Base-by-base conservation (phyloP, 2,329 filamentous ascomycete species). In the Colletotrichum horii region DNA sequence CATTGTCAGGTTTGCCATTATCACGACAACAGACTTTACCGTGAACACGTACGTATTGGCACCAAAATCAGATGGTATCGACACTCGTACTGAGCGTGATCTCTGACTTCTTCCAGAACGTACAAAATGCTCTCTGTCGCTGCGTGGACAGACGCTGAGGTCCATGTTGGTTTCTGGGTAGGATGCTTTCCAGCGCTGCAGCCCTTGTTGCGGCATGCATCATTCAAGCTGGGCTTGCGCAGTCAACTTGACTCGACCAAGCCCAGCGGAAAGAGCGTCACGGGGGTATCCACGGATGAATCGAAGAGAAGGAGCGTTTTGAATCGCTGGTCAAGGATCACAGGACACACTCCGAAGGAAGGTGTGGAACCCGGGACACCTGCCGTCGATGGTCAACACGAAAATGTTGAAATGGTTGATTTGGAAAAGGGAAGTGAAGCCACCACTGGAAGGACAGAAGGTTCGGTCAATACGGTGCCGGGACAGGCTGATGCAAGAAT, bases 91-190 rank as follows among this genome's bases (percentile, higher is more conserved):
- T 24, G 9, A 43, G 8, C 3, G 3, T 55, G 5, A 12, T 6
- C 8, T 15, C 66, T 61, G 14, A 62, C 67, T 12, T 32, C 11
- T 16, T 19, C 11, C 28, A 85, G 84, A 32, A 87, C 85, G 4
- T 84, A 82, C 76, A 81, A 83, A 22, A 85, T 87, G 79, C 77
- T 81, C 16, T 82, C 77, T 8, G 80, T 83, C n/a, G 81, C 79
- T 34, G 78, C 83, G 11, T 87, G 84, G 85, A 86, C 84, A 9
- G 82, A 85, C 66, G 78, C 86, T 7, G 85, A 87, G 76, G 80
- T 82, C 58, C 85, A 87, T 74, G 79, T 85, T 58, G 86, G 85
- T n/a, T 79, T 87, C 34, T 87, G 85, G 85, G 84, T 84, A 61
- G 80, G 81, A 15, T 87, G 85, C 75, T 84, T 87, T 52, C 84